Evolutionary conservation across 129 eudicot genomes (phyloP), one percentile per base, ranked within the genome.

Genomic region (Flaveria robusta): DNA sequence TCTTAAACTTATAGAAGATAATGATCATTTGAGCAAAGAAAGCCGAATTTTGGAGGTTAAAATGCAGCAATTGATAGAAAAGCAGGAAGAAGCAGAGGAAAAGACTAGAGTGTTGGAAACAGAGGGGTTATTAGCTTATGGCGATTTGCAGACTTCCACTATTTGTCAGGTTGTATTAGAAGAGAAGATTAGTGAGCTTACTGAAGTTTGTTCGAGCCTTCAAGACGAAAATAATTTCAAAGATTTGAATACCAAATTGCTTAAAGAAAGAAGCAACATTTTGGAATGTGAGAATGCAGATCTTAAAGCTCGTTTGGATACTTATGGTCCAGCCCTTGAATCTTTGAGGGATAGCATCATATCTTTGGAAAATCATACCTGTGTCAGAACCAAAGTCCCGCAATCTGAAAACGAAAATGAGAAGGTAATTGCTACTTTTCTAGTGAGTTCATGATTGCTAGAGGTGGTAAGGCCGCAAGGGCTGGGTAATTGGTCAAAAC

Each of bases 151-250:
- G 85, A 63, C 78, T 43, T 84, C 79, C 9, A 62, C 45, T 45
- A 52, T 91, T 24, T 77, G 65, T 68, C 88, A 90, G 37, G 83
- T 71, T 78, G 68, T 93, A 68, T 88, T 85, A 52, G 87, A 79
- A 78, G 85, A 84, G 79, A 91, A 88, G 91, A 83, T 87, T 23
- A 71, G 49, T 43, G 98, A 90, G 84, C 96, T 90, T 59, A 54
- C 63, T 13, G 86, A 84, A 68, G 82, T 82, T 74, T 85, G 85
- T 77, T 56, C 42, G n/a, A 70, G 58, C 39, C 86, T 84, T 37
- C 82, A 71, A 56, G 87, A 80, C 13, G 86, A 78, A 55, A 89
- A 46, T 37, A 34, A 39, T 12, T 70, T 47, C 58, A 82, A 69
- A 42, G 85, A 78, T 19, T 15, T 41, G 52, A 84, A 82, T 39